Evolutionary conservation across 768 basidiomycete genomes (phyloP).

Genomic region (Leucogyrophana mollusca): DNA sequence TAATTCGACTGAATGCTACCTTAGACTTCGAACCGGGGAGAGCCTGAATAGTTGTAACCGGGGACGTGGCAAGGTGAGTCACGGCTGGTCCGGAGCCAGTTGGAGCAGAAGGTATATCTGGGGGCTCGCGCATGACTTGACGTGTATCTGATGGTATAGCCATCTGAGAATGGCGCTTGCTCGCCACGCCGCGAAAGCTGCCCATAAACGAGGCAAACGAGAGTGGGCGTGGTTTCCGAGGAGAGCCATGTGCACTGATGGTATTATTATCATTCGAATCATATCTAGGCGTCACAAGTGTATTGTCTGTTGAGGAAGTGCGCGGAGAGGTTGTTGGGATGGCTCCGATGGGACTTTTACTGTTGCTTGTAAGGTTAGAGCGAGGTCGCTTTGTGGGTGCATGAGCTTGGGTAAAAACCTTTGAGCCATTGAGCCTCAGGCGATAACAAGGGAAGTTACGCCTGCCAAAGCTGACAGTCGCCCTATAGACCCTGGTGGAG

Average conservation of each 20-base stretch:
- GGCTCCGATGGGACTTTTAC: background rate
- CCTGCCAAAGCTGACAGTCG: no score
- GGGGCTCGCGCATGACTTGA: constrained; percentile 34
- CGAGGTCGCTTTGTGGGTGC: constrained; percentile 11
- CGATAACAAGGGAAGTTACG: no score
- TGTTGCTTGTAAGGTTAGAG: constrained; percentile 6
- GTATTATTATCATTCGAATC: constrained; percentile 19
- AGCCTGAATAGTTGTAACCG: constrained; percentile 36
- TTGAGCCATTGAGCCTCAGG: constrained; percentile 19
- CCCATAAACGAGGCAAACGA: constrained; percentile 31
- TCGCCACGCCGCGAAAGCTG: constrained; percentile 26
- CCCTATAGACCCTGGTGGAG: no score
- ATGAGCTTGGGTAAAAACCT: constrained; percentile 31
- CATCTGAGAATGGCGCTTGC: constrained; percentile 12
- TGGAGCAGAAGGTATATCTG: constrained; percentile 65
- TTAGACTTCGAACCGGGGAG: constrained; percentile 13
- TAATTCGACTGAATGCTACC: constrained; percentile 14
- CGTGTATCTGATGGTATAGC: background rate
- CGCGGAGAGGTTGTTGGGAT: background rate
- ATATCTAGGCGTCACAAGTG: constrained; percentile 25
- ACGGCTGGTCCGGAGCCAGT: constrained; percentile 67
- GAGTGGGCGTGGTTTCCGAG: constrained; percentile 16
- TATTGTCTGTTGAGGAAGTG: constrained; percentile 15
- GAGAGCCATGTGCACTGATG: constrained; percentile 8
- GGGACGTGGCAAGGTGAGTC: constrained; percentile 49